Conservation (phyloP, 2,329 filamentous ascomycete species). For the Aquanectria penicillioides region DNA sequence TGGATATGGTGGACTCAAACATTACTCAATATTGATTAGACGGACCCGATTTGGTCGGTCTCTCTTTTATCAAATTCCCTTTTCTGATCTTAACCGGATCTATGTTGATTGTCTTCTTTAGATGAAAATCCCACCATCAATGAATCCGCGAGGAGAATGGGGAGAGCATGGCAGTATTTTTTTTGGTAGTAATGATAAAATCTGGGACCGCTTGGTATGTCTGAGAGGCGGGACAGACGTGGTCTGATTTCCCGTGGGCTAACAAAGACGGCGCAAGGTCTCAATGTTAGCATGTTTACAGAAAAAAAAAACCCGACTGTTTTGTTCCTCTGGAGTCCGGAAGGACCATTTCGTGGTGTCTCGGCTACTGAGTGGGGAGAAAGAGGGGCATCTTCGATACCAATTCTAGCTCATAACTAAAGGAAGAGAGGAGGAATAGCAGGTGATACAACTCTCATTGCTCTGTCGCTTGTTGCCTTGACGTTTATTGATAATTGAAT, state of each 20-base stretch:
- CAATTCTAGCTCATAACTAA: too few relatives aligned
- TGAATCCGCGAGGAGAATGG: not conserved
- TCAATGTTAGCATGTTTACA: slow-evolving; percentile 20
- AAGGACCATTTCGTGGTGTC: slow-evolving; percentile 15
- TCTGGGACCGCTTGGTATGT: slow-evolving; percentile 1
- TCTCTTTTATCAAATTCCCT: not conserved
- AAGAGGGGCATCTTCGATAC: slow-evolving; percentile 10
- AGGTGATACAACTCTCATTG: too few relatives aligned
- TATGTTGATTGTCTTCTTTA: too few relatives aligned
- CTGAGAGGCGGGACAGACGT: slow-evolving; percentile 18
- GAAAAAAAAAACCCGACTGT: too few relatives aligned
- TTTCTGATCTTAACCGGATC: too few relatives aligned
- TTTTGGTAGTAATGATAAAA: too few relatives aligned
- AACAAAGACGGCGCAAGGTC: slow-evolving; percentile 13
- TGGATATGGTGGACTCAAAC: slow-evolving; percentile 9
- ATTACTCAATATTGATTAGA: slow-evolving; percentile 17
- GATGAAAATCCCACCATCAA: too few relatives aligned
- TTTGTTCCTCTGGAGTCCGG: not conserved
- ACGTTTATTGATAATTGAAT: slow-evolving; percentile 2
- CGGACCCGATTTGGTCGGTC: not conserved
- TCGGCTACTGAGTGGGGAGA: slow-evolving; percentile 23
- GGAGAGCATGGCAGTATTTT: slow-evolving; percentile 3
- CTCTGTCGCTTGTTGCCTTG: not conserved
- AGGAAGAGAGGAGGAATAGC: too few relatives aligned
- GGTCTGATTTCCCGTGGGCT: slow-evolving; percentile 20